A percentile compares a stretch with the other conserved stretches of the same genome.
Conservation (phyloP, 192 early-diverging fungal genomes). For the Bifiguratus adelaidae region DNA sequence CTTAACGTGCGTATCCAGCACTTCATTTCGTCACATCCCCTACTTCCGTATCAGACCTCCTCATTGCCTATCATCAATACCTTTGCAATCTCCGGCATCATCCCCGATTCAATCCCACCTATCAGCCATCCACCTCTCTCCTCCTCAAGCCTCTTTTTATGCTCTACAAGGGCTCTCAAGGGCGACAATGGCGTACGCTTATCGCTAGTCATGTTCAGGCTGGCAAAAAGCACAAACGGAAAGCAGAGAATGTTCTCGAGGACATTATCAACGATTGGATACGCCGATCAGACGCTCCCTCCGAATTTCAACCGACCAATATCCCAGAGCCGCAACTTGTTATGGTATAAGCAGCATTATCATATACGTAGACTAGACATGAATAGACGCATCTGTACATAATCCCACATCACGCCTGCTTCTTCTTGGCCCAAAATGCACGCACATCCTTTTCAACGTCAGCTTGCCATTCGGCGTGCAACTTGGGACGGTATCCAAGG, state of each 20-base stretch:
- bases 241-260: no score
- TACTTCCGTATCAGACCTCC: no score
- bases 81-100: no score
- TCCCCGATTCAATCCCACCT: no score
- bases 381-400: background rate
- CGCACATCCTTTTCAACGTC: conserved; percentile 43
- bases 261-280: no score
- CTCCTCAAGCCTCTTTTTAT: conserved; percentile 27
- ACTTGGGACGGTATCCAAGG: conserved; percentile 65
- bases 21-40: no score
- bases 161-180: conserved; percentile 23
- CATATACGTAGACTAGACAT: background rate
- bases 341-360: background rate
- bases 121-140: conserved; percentile 21
- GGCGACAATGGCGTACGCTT: conserved; percentile 19
- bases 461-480: conserved; percentile 48
- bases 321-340: background rate
- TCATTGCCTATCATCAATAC: no score
- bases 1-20: no score
- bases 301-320: background rate
- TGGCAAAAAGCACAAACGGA: no score
- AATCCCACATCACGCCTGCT: no score
- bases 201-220: no score
- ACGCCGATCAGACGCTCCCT: background rate
- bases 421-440: conserved; percentile 28